Percentiles rank a stretch among this genome's conserved stretches.
Evolutionary conservation across 148 eudicot genomes (phyloP).

Genomic region (Polygonum aviculare): DNA sequence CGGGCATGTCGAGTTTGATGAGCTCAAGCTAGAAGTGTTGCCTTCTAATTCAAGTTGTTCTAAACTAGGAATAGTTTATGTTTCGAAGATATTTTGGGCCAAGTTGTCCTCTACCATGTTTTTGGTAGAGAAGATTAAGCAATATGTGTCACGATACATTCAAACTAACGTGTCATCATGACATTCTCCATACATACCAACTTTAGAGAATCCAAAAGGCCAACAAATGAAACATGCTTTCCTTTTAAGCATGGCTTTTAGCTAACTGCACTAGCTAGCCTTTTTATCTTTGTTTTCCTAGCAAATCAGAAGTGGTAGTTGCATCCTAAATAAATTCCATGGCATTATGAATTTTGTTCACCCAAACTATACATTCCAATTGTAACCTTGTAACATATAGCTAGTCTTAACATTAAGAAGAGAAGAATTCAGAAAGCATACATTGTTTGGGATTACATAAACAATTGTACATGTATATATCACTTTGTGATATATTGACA

Average conservation of each 20-base stretch:
- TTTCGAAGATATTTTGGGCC: too few species aligned
- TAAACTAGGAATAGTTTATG: too few species aligned
- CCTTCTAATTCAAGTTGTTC: too few species aligned
- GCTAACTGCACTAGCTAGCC: conserved; percentile 4
- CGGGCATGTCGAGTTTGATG: neutral
- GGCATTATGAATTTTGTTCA: neutral
- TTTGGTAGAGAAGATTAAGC: too few species aligned
- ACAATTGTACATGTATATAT: too few species aligned
- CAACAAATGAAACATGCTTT: conserved; percentile 7
- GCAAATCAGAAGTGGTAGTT: neutral
- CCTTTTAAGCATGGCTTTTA: conserved; percentile 6
- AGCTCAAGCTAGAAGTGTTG: too few species aligned
- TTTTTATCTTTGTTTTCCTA: neutral
- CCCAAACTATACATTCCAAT: neutral
- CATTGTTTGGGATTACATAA: too few species aligned
- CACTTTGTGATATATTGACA: neutral
- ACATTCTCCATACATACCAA: neutral
- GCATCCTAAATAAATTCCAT: too few species aligned
- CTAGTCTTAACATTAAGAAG: too few species aligned
- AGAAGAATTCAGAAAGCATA: too few species aligned
- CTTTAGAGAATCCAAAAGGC: neutral
- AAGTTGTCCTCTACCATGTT: too few species aligned
- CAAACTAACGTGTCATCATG: neutral
- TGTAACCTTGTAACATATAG: too few species aligned
- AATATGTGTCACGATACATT: neutral